phyloP scores from a whole-genome alignment of 2,329 filamentous ascomycete genomes.

The Sporothrix dimorphospora region DNA sequence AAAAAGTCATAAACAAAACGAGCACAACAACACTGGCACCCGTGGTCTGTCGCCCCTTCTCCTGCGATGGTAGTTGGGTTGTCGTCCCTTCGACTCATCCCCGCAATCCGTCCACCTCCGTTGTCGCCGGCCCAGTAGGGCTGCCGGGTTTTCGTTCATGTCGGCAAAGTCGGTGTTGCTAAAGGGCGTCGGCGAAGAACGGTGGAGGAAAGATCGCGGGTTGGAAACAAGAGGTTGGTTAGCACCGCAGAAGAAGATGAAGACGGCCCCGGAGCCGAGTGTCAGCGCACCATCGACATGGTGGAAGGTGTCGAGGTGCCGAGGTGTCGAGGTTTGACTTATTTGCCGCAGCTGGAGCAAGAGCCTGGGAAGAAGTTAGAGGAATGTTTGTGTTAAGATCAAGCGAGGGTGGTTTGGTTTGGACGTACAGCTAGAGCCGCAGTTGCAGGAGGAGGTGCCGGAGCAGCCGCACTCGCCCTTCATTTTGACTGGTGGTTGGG shows the following conservation, averaged over 20 bases:
- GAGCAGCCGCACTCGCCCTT: conserved; percentile 47
- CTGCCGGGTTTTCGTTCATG: neutral
- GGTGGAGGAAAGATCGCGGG: neutral
- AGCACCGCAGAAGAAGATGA: neutral
- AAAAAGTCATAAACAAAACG: neutral
- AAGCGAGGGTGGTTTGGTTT: no score
- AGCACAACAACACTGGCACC: neutral
- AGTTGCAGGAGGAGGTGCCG: conserved; percentile 43
- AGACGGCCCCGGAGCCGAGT: neutral
- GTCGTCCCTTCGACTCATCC: neutral
- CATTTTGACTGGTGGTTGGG: conserved; percentile 39
- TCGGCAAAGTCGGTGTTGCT: neutral
- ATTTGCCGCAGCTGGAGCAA: conserved; percentile 45
- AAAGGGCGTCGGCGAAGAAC: neutral
- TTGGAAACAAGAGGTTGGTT: neutral
- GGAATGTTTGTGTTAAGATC: no score
- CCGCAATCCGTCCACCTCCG: neutral
- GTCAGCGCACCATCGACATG: conserved; percentile 1
- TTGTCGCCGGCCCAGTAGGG: neutral
- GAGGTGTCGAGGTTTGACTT: conserved; percentile 31
- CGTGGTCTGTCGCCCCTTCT: neutral
- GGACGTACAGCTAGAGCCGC: conserved; percentile 34
- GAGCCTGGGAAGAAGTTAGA: conserved; percentile 41
- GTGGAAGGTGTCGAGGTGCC: neutral
- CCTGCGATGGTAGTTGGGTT: neutral